phyloP scores from a whole-genome alignment of 139 green algal species.

The Volvox reticuliferus region DNA sequence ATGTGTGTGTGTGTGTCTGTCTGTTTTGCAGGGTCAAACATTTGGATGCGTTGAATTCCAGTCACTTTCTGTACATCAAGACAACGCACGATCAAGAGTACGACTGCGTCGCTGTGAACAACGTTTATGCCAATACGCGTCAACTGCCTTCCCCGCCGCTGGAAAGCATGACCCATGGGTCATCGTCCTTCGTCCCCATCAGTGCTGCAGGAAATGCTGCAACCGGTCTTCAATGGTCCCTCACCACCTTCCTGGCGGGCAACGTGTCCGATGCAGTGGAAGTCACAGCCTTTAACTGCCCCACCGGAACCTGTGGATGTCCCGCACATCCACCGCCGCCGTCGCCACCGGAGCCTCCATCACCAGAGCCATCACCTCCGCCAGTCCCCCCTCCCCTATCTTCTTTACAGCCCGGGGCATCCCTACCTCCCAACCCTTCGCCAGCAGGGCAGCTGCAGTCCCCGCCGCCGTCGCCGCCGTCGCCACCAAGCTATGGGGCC shows the following conservation, averaged over 20 bases:
- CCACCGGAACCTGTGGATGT: background rate
- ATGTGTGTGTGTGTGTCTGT: too few species aligned
- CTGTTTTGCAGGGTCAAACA: background rate
- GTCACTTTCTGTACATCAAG: background rate
- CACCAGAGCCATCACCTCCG: background rate
- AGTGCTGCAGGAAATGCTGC: background rate
- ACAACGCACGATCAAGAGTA: slow-evolving; percentile 17
- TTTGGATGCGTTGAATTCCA: background rate
- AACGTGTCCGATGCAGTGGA: background rate
- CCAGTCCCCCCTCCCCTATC: background rate
- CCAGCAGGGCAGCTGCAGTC: background rate
- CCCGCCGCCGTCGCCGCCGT: background rate
- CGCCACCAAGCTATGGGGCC: slow-evolving; percentile 7
- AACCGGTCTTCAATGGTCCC: slow-evolving; percentile 41
- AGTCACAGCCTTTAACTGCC: background rate
- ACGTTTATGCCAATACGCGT: background rate
- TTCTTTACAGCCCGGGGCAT: background rate
- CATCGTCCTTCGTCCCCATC: slow-evolving; percentile 50
- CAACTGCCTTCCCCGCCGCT: background rate
- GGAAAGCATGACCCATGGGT: slow-evolving; percentile 20
- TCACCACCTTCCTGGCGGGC: slow-evolving; percentile 6
- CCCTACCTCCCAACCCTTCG: background rate
- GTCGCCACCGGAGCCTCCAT: background rate
- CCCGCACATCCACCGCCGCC: background rate
- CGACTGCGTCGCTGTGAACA: slow-evolving; percentile 40